Evolutionary conservation across 176 grass and related monocot species (phyloP).

Genomic region (Zizania latifolia): DNA sequence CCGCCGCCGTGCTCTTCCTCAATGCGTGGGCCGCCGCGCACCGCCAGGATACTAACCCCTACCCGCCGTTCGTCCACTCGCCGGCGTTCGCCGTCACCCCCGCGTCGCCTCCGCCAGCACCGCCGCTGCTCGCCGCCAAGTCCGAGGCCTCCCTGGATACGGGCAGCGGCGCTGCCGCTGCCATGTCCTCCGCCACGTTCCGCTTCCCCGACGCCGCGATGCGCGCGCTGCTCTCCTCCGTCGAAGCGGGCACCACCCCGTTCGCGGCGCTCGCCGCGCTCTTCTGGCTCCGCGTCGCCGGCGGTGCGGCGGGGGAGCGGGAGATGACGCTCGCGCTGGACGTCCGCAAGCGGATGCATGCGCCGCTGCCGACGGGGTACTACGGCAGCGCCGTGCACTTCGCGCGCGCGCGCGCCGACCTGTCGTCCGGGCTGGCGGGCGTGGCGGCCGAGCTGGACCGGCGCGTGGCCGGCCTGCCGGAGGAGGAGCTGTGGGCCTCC

Average conservation of each 20-base stretch:
- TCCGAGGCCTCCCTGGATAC: neutral
- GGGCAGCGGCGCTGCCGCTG: neutral
- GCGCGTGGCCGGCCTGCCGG: constrained; percentile 23
- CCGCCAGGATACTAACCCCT: constrained; percentile 44
- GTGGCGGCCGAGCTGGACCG: constrained; percentile 41
- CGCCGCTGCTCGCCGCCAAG: constrained; percentile 46
- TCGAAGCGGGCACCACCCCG: constrained; percentile 35
- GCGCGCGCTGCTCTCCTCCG: constrained; percentile 32
- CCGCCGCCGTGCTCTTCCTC: constrained; percentile 51
- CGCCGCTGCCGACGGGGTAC: constrained; percentile 66
- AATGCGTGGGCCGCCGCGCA: constrained; percentile 67
- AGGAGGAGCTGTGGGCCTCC: constrained; percentile 62
- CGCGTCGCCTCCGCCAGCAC: neutral
- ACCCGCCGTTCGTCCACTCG: constrained; percentile 67
- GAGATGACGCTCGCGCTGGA: constrained; percentile 65
- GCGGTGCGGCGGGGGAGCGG: neutral
- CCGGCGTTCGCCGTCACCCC: constrained; percentile 32
- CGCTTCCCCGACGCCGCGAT: constrained; percentile 48
- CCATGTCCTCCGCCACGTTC: constrained; percentile 75
- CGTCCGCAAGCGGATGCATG: constrained; percentile 65
- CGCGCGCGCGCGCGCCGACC: constrained; percentile 47
- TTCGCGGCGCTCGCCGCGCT: constrained; percentile 65
- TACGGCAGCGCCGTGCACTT: constrained; percentile 66
- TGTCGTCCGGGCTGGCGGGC: constrained; percentile 31
- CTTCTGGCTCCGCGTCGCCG: constrained; percentile 57